Conservation (phyloP, 495 filamentous ascomycete genomes). For the Neohortaea acidophila region DNA sequence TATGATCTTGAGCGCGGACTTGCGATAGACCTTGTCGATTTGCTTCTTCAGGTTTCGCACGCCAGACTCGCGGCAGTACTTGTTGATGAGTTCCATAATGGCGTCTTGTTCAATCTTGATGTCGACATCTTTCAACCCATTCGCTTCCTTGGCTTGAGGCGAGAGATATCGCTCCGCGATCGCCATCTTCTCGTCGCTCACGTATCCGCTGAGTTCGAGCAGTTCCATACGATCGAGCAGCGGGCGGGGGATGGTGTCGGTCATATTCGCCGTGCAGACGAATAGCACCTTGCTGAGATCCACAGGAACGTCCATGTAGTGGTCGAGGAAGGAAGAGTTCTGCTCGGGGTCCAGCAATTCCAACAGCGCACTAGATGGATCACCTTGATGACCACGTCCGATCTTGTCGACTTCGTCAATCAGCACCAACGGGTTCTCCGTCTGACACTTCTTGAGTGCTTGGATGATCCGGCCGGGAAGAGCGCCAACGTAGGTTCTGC, state of each 20-base stretch:
- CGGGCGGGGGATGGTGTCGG: slow-evolving; percentile 91
- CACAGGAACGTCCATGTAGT: slow-evolving; percentile 98
- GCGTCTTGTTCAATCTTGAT: slow-evolving; percentile 70
- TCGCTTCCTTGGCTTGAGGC: slow-evolving; percentile 78
- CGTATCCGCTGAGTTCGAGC: slow-evolving; percentile 92
- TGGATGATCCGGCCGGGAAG: slow-evolving; percentile 94
- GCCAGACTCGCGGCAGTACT: slow-evolving; percentile 91
- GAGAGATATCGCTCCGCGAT: slow-evolving; percentile 89
- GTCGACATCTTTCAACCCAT: slow-evolving; percentile 79
- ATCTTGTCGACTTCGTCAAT: slow-evolving; percentile 99
- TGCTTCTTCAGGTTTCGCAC: slow-evolving; percentile 98
- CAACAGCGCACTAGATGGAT: slow-evolving; percentile 85
- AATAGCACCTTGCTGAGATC: slow-evolving; percentile 97
- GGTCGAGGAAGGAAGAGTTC: slow-evolving; percentile 92
- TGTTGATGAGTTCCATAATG: slow-evolving; percentile 94
- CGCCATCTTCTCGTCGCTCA: slow-evolving; percentile 97
- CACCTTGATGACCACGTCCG: slow-evolving; percentile 85
- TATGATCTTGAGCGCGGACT: slow-evolving; percentile 92
- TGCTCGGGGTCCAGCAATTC: slow-evolving; percentile 96
- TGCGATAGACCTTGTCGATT: slow-evolving; percentile 97
- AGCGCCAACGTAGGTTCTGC: slow-evolving; percentile 92
- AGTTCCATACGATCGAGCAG: slow-evolving; percentile 96
- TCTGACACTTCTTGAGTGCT: slow-evolving; percentile 97
- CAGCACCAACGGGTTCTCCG: slow-evolving; percentile 89
- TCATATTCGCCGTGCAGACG: slow-evolving; percentile 98